These are phyloP conservation scores for Ustilago hordei DNA, from an alignment of 1,284 basidiomycete species.

Conservation along the genomic window DNA sequence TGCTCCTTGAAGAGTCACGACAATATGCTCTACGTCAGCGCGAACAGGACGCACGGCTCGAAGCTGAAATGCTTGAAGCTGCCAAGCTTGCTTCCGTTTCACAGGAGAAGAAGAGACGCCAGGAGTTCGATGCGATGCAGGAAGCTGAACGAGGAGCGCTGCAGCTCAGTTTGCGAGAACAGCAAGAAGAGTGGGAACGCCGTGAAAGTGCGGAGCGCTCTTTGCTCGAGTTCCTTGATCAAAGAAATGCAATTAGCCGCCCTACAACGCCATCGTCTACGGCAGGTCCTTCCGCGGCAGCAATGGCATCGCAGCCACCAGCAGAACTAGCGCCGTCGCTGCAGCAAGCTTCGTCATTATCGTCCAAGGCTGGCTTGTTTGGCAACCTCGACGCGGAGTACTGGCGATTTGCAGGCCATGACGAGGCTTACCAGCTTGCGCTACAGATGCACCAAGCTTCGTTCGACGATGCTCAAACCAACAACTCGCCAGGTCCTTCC, in stretches of 20 bases:
- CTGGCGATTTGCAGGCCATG: constrained; percentile 45
- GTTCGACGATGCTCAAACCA: constrained; percentile 3
- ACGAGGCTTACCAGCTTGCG: constrained; percentile 45
- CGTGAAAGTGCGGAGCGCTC: constrained; percentile 46
- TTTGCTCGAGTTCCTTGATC: constrained; percentile 37
- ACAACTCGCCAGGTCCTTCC: neutral
- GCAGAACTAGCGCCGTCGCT: neutral
- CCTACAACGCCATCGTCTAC: constrained; percentile 6
- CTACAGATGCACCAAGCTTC: constrained; percentile 36
- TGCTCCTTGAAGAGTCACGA: constrained; percentile 43
- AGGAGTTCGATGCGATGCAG: constrained; percentile 20
- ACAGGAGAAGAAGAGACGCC: constrained; percentile 20
- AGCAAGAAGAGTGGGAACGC: constrained; percentile 51
- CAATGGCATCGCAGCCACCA: neutral
- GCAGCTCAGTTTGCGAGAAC: constrained; percentile 42
- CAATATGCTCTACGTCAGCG: constrained; percentile 36
- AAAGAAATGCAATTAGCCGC: neutral
- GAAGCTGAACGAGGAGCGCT: constrained; percentile 45
- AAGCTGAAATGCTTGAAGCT: constrained; percentile 35
- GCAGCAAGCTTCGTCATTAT: neutral
- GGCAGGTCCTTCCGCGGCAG: neutral
- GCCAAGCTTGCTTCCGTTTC: constrained; percentile 30
- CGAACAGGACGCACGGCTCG: constrained; percentile 22
- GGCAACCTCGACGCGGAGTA: constrained; percentile 40
- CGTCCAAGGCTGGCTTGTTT: neutral